Evolutionary conservation across 257 asterid genomes (phyloP).

Genomic region (Lavandula angustifolia): DNA sequence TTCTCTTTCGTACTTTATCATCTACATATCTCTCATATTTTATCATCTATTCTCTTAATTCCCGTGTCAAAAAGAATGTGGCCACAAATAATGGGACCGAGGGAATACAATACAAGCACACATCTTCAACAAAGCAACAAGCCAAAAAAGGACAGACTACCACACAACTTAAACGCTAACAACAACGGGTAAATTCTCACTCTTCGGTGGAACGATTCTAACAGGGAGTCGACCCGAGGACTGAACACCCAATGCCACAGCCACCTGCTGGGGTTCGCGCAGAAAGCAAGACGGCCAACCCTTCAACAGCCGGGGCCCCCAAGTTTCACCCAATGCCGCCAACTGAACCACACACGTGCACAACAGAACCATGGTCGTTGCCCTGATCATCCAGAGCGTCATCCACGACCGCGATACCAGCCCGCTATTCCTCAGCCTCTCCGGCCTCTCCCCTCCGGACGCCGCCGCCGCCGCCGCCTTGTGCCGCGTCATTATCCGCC

Average conservation of each 20-base stretch:
- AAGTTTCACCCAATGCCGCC: constrained; percentile 68
- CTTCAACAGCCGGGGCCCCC: constrained; percentile 72
- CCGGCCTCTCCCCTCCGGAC: constrained; percentile 51
- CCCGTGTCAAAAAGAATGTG: too few relatives aligned
- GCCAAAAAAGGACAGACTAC: too few relatives aligned
- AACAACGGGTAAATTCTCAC: constrained; percentile 42
- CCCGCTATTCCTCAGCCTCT: constrained; percentile 50
- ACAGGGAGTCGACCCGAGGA: constrained; percentile 44
- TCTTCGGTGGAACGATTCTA: constrained; percentile 63
- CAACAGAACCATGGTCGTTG: constrained; percentile 57
- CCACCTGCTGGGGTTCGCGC: constrained; percentile 43
- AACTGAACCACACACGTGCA: constrained; percentile 83
- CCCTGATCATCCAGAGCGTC: constrained; percentile 85
- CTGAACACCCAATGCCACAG: constrained; percentile 45
- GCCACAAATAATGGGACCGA: too few relatives aligned
- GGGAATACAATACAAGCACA: too few relatives aligned
- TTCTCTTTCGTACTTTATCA: too few relatives aligned
- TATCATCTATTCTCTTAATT: too few relatives aligned
- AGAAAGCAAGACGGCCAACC: constrained; percentile 81
- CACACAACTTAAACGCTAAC: not conserved
- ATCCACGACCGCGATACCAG: constrained; percentile 57
- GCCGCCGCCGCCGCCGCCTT: constrained; percentile 46
- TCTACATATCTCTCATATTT: too few relatives aligned
- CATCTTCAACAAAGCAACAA: constrained; percentile 3
- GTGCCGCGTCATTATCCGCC: constrained; percentile 57